Base-by-base conservation (phyloP, 75 land plant genomes). In the Adiantum capillusveneris region DNA sequence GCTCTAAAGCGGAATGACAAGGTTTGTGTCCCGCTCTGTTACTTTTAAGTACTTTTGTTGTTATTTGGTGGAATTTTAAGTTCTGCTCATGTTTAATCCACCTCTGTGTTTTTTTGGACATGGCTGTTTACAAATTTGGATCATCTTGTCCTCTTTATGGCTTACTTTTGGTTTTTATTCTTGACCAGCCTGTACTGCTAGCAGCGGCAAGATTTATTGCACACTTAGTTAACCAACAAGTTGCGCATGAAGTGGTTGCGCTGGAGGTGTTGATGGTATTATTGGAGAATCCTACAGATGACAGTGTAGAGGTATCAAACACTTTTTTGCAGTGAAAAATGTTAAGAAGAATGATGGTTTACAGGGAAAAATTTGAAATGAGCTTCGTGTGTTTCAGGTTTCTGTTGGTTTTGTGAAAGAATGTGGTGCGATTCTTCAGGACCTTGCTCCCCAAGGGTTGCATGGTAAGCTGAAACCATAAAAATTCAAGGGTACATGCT, bases 181-280 rank as follows among this genome's bases (percentile, higher is more conserved):
- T 2, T 69, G 34, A 34, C 9, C 70, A 83, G 87, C 91, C 82
- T 14, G 79, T 79, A 42, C 53, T 91, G 56, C 63, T 91, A 12
- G 97, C 92, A 26, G 84, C 87, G 25, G 76, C 84, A 14, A 92
- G 84, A 34, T 92, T 92, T 62, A 70, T 92, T n/a, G 97, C 97
- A 2, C 97, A 92, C 71, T 67, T 91, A 22, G 88, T 87, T 18
- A 91, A 91, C 44, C 97, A 87, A 54, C 93, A 81, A 62, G 93
- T 91, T 48, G 93, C 85, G 24, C 82, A 87, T 63, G 97, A 87
- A 66, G 68, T 87, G 20, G 59, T 91, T 62, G 84, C 97, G 14
- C 62, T 87, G 41, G 93, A 91, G 67, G 67, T 91, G 31, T 81
- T 91, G 0, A 77, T 78, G 0, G 57, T 84, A 26, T 53, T 87